Evolutionary conservation across 441 rosid species (phyloP).

Genomic region (Pelargonium citronellum): DNA sequence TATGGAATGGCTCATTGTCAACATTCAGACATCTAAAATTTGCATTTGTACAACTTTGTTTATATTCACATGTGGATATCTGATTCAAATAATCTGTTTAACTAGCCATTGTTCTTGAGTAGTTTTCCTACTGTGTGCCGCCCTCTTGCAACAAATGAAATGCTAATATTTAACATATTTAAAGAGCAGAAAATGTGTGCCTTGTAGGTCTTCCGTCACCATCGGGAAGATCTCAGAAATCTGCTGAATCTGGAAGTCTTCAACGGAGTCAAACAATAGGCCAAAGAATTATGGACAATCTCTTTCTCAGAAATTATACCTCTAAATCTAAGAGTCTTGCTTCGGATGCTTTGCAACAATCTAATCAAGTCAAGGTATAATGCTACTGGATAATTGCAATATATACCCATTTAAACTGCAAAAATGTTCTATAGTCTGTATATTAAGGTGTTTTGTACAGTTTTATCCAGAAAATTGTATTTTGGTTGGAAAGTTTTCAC

Average conservation of each 20-base stretch:
- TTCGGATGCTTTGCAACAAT: no score
- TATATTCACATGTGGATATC: background rate
- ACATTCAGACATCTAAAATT: constrained; percentile 11
- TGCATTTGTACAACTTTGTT: background rate
- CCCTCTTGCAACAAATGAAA: constrained; percentile 4
- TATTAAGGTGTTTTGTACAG: background rate
- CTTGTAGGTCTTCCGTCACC: constrained; percentile 75
- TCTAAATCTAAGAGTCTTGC: no score
- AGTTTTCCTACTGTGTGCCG: background rate
- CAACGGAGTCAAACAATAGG: constrained; percentile 84
- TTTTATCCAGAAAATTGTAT: background rate
- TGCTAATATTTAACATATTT: background rate
- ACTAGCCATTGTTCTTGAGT: background rate
- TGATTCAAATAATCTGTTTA: background rate
- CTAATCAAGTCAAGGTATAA: no score
- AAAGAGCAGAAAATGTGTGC: constrained; percentile 18
- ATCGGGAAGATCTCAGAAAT: constrained; percentile 65
- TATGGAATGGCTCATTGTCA: constrained; percentile 9
- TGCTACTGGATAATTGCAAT: background rate
- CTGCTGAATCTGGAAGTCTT: constrained; percentile 47
- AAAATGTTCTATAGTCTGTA: background rate
- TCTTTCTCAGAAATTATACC: constrained; percentile 46
- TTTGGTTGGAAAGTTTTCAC: background rate
- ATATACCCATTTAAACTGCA: background rate
- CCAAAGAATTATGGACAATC: constrained; percentile 80